Evolutionary conservation across 1,284 basidiomycete species (phyloP), one percentile per base, ranked within the genome.

Genomic region (Leccinum griseonigrum): DNA sequence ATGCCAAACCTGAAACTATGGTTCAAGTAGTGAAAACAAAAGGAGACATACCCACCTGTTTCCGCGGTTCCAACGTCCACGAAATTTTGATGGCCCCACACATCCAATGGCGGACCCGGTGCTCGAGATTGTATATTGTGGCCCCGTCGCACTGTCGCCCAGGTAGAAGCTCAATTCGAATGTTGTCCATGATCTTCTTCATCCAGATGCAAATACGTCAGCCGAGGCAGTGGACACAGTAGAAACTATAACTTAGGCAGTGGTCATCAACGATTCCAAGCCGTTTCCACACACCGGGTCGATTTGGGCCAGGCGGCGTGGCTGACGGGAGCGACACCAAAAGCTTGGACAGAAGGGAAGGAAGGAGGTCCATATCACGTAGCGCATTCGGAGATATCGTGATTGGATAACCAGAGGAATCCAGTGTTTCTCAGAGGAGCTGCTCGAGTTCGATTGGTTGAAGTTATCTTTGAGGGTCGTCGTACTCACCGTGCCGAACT

Each of bases 391-490:
- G 84, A 66, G 95, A 94, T n/a, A 94, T 98, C 3, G 96, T 98
- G 61, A 96, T 82, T 1, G 95, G 95, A 72, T 95, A 91, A 0
- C 95, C 96, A 64, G 94, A 91, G 1, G 89, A 83, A 72, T 98
- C 96, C 48, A 98, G 81, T 63, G 94, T 97, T 77, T 98, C 96
- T 78, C 98, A 96, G 29, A 98, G 84, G 34, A 98, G 85, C 92
- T 97, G 53, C 3, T 38, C 14, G 52, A 59, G 59, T 66, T 16
- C 54, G 56, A 57, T 1, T 32, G 1, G 72, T 98, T 96, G 77
- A 98, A 97, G 76, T 97, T 95, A 65, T 98, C 95, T 69, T 90
- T 92, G 68, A 98, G 78, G 1, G 87, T 90, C 7, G 87, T 84
- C 52, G 82, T 77, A 50, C 81, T 83, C 28, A 85, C 75, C 29